Evolutionary conservation across 202 grass and related monocot species (phyloP).

Genomic region (Musa balbisiana): DNA sequence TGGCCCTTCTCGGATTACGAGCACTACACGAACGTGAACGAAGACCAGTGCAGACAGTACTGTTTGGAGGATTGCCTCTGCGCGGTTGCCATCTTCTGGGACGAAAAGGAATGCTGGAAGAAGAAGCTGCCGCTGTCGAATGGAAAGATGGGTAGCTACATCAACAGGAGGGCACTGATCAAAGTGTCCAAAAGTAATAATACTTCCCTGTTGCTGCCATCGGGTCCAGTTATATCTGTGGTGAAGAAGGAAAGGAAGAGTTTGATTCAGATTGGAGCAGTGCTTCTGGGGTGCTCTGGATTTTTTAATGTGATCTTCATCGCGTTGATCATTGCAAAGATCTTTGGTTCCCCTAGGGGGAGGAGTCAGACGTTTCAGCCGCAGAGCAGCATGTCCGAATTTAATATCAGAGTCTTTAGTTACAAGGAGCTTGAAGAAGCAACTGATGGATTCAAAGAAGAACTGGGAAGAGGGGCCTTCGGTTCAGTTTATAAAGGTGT

Average conservation of each 20-base stretch:
- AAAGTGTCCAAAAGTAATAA: constrained; percentile 17
- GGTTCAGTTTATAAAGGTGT: constrained; percentile 38
- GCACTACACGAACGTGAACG: not conserved
- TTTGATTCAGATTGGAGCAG: constrained; percentile 24
- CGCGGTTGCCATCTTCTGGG: not conserved
- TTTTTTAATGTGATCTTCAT: constrained; percentile 23
- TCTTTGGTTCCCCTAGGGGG: not conserved
- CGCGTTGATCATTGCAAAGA: not conserved
- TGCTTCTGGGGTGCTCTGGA: constrained; percentile 28
- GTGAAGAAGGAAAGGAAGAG: constrained; percentile 29
- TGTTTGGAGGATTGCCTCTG: constrained; percentile 32
- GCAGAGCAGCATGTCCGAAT: not conserved
- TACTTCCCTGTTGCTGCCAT: not conserved
- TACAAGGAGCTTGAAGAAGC: constrained; percentile 38
- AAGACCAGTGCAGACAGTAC: not conserved
- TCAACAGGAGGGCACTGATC: not conserved
- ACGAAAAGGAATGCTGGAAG: constrained; percentile 12
- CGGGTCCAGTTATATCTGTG: not conserved
- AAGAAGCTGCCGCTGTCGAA: constrained; percentile 28
- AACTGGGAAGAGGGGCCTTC: constrained; percentile 31
- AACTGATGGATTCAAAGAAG: constrained; percentile 27
- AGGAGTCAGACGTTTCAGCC: not conserved
- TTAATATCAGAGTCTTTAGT: constrained; percentile 23
- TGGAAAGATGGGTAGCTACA: not conserved
- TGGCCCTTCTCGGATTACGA: constrained; percentile 14